Evolutionary conservation across 2,329 filamentous ascomycete genomes (phyloP), one percentile per base, ranked within the genome.

Genomic region (Exophiala lecanii-corni): DNA sequence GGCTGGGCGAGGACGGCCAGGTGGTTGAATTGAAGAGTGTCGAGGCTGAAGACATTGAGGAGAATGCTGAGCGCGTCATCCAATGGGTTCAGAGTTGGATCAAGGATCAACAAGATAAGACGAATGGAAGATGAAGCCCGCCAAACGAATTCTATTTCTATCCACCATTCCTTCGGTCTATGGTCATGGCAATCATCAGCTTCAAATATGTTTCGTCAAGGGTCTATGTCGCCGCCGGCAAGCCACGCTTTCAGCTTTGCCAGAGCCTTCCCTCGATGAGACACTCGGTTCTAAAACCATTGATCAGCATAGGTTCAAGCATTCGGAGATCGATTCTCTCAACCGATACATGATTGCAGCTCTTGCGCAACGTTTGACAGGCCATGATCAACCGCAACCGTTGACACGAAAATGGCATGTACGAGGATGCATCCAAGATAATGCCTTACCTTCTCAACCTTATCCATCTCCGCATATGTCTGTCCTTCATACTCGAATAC

Each of bases 401-500:
- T n/a, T n/a, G n/a, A n/a, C n/a, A n/a, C n/a, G n/a, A n/a, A n/a
- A n/a, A n/a, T n/a, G n/a, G n/a, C n/a, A n/a, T n/a, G n/a, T n/a
- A n/a, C n/a, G n/a, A n/a, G n/a, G n/a, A n/a, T n/a, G n/a, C n/a
- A n/a, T n/a, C n/a, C n/a, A n/a, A n/a, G n/a, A n/a, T n/a, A n/a
- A n/a, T 26, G 23, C 12, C 71, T 59, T 73, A 89, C 89, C 85
- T 95, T 91, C 71, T 86, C 87, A 65, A 85, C 71, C 51, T 81
- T 89, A 39, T 88, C 84, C 92, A 98, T 98, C 70, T 98, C 92
- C 19, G 92, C 92, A 62, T 94, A 83, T 70, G 92, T 98, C 67
- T 87, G 72, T 31, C 89, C 89, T 53, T 94, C 77, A 56, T 94
- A 91, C 68, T 98, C 92, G 58, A 98, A 98, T 53, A 94, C 84